A percentile compares a stretch with the other conserved stretches of the same genome.
Evolutionary conservation across 805 yeast species (phyloP).

Genomic region (Candida rishiriensis): DNA sequence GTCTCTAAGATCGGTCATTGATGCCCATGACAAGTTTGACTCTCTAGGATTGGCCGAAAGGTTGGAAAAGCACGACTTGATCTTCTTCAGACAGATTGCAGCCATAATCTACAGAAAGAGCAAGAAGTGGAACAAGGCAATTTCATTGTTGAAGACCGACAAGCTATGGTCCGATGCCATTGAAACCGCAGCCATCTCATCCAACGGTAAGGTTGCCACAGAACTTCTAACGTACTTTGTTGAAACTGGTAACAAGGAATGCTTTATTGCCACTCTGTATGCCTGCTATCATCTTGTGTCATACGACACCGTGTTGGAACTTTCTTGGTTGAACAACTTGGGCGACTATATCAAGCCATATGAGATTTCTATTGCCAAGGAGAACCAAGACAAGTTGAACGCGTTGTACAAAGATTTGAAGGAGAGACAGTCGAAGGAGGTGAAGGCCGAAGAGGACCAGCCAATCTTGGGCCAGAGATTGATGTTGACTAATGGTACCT

Average conservation of each 20-base stretch:
- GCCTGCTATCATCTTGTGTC: conserved; percentile 76
- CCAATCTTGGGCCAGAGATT: conserved; percentile 61
- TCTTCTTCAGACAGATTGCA: conserved; percentile 94
- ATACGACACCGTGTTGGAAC: conserved; percentile 80
- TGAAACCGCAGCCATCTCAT: conserved; percentile 83
- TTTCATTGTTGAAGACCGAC: conserved; percentile 84
- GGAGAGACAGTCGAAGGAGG: conserved; percentile 58
- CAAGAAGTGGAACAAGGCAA: conserved; percentile 88
- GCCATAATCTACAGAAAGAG: conserved; percentile 91
- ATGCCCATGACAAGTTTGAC: conserved; percentile 86
- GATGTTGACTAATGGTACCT: conserved; percentile 78
- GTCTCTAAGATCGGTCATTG: conserved; percentile 82
- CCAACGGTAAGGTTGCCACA: conserved; percentile 75
- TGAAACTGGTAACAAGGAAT: conserved; percentile 94
- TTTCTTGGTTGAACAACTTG: conserved; percentile 86
- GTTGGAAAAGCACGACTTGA: conserved; percentile 83
- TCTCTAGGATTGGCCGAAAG: conserved; percentile 88
- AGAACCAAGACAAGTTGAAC: conserved; percentile 63
- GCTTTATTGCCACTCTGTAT: conserved; percentile 85
- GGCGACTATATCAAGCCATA: conserved; percentile 88
- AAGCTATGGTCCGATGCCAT: conserved; percentile 94
- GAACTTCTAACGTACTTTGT: conserved; percentile 89
- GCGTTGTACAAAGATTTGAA: conserved; percentile 68
- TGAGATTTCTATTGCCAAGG: conserved; percentile 77
- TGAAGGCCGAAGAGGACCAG: conserved; percentile 42